Base-by-base conservation (phyloP, 495 filamentous ascomycete species). In the Aspergillus taichungensis region DNA sequence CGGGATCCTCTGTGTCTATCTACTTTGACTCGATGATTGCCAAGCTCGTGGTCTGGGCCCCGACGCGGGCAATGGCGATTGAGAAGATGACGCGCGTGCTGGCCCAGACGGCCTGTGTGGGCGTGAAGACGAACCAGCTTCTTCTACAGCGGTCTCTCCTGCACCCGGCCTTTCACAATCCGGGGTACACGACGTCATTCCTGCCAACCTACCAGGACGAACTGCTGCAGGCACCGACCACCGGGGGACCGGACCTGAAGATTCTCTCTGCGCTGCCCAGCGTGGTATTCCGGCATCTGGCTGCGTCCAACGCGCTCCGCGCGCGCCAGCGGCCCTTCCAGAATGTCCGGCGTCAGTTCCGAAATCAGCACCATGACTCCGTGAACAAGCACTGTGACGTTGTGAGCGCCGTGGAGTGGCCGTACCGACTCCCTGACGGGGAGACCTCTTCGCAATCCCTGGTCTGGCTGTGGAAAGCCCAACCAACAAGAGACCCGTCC, bases 1-100 rank as follows among this genome's bases (percentile, higher is more conserved):
- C 82, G 42, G 88, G 89, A 14, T 86, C 92, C 50, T 79, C 84
- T 43, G 77, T 95, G 0, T 88, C 87, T 0, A 83, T 87, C 24
- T 78, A 87, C 35, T 95, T 94, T 59, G 89, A 95, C 56, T 86
- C 88, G 2, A 94, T 95, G 88, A 91, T 95, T 47, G 85, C 89
- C 30, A 95, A 95, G 63, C 75, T 95, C 40, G 91, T 95, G 37
- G 87, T 94, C 8, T 76, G 76, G 37, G 89, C 83, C 9, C 74
- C 74, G 9, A 78, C 80, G 43, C 69, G 89, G 18, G 73, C 82
- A 51, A 75, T 78, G 4, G 85, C 88, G n/a, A 77, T 95, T 40
- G 75, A 82, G 46, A 91, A 84, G 52, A 68, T 94, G 45, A 73
- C 75, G 43, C 60, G 73, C 8, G 87, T 87, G 4, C 66, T 94